Conservation (phyloP, 345 rosid genomes). For the Populus euphratica region DNA sequence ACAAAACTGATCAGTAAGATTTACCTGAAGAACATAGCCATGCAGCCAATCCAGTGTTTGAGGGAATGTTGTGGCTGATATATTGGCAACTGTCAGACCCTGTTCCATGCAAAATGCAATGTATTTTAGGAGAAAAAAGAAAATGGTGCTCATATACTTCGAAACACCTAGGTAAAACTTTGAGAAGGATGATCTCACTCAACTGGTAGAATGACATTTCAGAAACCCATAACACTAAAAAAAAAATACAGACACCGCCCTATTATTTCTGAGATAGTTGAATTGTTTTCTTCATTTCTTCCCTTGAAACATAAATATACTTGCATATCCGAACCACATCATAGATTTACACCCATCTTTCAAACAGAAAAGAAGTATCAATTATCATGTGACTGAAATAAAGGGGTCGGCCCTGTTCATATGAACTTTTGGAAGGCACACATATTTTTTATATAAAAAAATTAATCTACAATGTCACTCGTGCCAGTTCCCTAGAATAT, state of each 20-base stretch:
- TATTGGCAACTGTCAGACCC: constrained; percentile 65
- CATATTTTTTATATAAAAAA: too few species aligned
- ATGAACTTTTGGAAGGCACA: not conserved
- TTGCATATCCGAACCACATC: not conserved
- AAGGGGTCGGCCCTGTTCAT: not conserved
- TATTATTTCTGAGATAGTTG: not conserved
- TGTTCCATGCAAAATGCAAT: not conserved
- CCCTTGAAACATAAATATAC: not conserved
- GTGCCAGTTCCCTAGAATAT: too few species aligned
- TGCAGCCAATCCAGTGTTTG: constrained; percentile 40
- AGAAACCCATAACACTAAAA: not conserved
- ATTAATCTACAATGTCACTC: too few species aligned
- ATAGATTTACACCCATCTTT: not conserved
- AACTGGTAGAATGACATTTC: not conserved
- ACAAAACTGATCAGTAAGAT: not conserved
- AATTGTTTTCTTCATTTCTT: not conserved
- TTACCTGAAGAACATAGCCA: constrained; percentile 71
- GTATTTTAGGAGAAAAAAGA: constrained; percentile 15
- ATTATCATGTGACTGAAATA: not conserved
- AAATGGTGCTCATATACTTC: not conserved
- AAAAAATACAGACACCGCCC: not conserved
- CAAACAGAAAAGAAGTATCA: not conserved
- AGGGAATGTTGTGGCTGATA: constrained; percentile 88
- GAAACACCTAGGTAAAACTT: not conserved
- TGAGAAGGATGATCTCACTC: not conserved